Evolutionary conservation across 768 basidiomycete genomes (phyloP), one percentile per base, ranked within the genome.

Genomic region (Phylloporus sp.): DNA sequence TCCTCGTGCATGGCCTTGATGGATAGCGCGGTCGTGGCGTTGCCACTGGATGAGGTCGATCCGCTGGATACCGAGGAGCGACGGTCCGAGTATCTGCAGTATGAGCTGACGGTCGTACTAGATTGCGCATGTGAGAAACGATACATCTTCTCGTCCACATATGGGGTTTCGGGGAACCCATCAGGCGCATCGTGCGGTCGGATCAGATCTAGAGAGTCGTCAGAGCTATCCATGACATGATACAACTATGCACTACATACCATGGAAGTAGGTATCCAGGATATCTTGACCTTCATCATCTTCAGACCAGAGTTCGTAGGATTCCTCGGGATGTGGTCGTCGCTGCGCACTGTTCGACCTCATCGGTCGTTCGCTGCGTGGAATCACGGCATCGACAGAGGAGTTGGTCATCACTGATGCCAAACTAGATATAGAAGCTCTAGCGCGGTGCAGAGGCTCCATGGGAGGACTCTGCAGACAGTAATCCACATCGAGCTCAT

Each of bases 1-100:
- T 80, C 74, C 54, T 79, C 75, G 53, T 78, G 76, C 35, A 74
- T 74, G 5, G 79, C 86, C 67, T 89, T 89, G 69, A 88, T 74
- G 2, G 74, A 69, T 38, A 86, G 55, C 21, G n/a, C n/a, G n/a
- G 62, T 42, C 49, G 55, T 45, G 22, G 41, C 36, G 44, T 65
- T 44, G 58, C 54, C 31, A 46, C 55, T 61, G 54, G 49, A 59
- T 7, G 58, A 53, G 5, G 66, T 65, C 3, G 71, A 70, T 6
- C 67, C 65, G 17, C 71, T 72, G n/a, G 71, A 65, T 13, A 72
- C 64, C 14, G 64, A 64, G 20, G 60, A 52, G 5, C 65, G 66
- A 27, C 56, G 44, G 11, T 50, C 53, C 5, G 57, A 55, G 42
- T 42, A 48, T 1, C 43, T 33, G 4, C 35, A 52, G 22, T 28